Base-by-base conservation (phyloP, 2,329 filamentous ascomycete genomes). In the Huntiella moniliformis region DNA sequence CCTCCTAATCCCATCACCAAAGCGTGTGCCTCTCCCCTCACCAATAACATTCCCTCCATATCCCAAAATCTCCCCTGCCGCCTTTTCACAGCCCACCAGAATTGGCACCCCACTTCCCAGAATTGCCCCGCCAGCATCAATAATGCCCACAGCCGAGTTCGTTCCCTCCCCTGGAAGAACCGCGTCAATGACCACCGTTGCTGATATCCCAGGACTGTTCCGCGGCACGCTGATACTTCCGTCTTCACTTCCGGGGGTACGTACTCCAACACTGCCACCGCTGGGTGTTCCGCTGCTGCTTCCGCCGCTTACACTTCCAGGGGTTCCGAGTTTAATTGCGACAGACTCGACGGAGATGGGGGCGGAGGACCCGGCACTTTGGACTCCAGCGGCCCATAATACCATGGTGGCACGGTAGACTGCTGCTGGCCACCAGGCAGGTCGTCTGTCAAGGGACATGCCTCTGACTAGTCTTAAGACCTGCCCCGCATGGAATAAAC, bases 371-470 rank as follows among this genome's bases (percentile, higher is more conserved):
- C 22, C 22, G 7, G 22, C 22, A 28, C 22, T 28, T 28, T 28
- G 22, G 6, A 28, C 22, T 2, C 22, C 72, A 52, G 79, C 73
- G 2, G 69, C 65, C 76, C 75, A 80, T 2, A 79, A 61, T 36
- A 77, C 68, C 47, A 80, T 61, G 3, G 68, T 68, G 2, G 69
- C 77, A n/a, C 79, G 73, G 56, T 83, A 82, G 36, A 82, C 63
- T 3, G 77, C 78, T 1, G 68, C 71, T n/a, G 74, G 64, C 78
- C 78, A 83, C 79, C 79, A 84, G 34, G 68, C 71, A 4, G 79
- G 79, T 16, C 76, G 69, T 3, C 71, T 65, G 42, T 74, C 69
- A 28, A 63, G 61, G 2, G 73, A 67, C 70, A 82, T 80, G 11
- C 63, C 61, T 5, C 70, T 65, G 35, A 82, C 59, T 8, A 80